Evolutionary conservation across 345 rosid species (phyloP).

Genomic region (Heritiera littoralis): DNA sequence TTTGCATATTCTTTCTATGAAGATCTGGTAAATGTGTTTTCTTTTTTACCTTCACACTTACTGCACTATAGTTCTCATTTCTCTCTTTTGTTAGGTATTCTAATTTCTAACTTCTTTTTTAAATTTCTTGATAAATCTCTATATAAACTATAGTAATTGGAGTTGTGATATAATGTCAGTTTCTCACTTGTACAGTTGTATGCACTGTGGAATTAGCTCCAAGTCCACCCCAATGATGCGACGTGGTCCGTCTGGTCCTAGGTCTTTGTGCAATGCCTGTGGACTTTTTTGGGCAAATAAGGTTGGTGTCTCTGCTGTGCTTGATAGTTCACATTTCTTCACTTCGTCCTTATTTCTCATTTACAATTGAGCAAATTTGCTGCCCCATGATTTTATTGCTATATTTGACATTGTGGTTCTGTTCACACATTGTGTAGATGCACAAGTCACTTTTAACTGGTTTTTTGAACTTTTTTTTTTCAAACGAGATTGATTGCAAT

Average conservation of each 20-base stretch:
- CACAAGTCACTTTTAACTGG: neutral
- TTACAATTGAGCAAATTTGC: neutral
- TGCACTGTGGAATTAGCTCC: constrained; percentile 86
- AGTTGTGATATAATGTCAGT: constrained; percentile 3
- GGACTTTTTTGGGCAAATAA: constrained; percentile 95
- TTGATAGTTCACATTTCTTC: constrained; percentile 5
- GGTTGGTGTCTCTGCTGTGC: constrained; percentile 43
- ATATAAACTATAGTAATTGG: neutral
- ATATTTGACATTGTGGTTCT: neutral
- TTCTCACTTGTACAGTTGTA: constrained; percentile 56
- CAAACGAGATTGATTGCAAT: neutral
- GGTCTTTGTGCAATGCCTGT: constrained; percentile 98
- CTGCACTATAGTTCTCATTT: neutral
- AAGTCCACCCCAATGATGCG: constrained; percentile 98
- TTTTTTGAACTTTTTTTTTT: neutral
- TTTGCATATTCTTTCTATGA: constrained; percentile 5
- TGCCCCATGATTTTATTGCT: neutral
- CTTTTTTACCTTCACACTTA: neutral
- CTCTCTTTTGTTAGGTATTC: neutral
- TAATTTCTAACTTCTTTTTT: neutral
- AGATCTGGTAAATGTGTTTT: neutral
- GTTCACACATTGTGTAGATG: neutral
- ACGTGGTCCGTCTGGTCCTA: constrained; percentile 95
- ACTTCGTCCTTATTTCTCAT: neutral
- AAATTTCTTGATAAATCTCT: neutral